Evolutionary conservation across 176 grass and related monocot species (phyloP), one percentile per base, ranked within the genome.

Genomic region (Carex parvula): DNA sequence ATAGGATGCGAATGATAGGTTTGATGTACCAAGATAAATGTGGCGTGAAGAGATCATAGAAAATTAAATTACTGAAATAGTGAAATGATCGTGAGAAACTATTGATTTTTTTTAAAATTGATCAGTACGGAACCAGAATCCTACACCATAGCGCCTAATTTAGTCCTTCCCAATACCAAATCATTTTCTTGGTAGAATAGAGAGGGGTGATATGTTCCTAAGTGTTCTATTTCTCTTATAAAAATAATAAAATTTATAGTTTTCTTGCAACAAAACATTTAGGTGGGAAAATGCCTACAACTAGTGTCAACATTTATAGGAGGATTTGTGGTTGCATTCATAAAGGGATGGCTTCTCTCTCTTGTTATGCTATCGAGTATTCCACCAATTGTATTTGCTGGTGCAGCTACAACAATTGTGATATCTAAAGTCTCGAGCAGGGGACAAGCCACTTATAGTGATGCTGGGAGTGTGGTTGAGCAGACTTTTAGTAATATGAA

Each of bases 241-340:
- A 18, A 57, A 18, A 14, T 57, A 12, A 46, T 44, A 72, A 72
- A 37, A 48, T 72, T 22, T 46, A 3, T 48, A 67, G 18, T 48
- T 46, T 72, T 50, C 13, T 87, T 70, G 5, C 32, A 17, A 32
- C 37, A 70, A 41, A 29, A 55, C 64, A 64, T 58, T 71, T 85
- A 97, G 94, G 94, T 94, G 32, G 92, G 94, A 32, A 97, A 97
- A 62, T 94, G 92, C 59, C 76, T 88, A 89, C 92, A 97, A 29
- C 87, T 97, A 52, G 60, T 91, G 32, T 39, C 92, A 42, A 94
- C 90, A 32, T 97, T 97, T 70, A 12, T 94, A 7, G 90, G 94
- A 67, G 92, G 94, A 18, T 97, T 97, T 26, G 79, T 91, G 5
- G 56, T 97, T 85, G 94, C 92, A 77, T 97, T 94, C 73, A 29